Conservation (phyloP, 2,329 filamentous ascomycete genomes). For the Pseudogymnoascus sp. region DNA sequence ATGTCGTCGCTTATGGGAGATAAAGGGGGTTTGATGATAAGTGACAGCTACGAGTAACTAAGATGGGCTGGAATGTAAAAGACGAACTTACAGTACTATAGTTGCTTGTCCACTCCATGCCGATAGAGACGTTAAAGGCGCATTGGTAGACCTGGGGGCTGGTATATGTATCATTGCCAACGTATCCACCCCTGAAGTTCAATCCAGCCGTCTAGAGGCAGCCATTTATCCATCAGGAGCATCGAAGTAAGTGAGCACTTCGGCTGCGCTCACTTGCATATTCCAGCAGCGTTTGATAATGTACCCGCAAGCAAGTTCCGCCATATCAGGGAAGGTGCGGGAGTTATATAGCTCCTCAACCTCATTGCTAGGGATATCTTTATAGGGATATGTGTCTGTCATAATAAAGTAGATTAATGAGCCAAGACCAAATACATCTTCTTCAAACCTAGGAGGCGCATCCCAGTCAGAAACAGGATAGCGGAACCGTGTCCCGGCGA, state of each 20-base stretch:
- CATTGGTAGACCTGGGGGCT: neutral
- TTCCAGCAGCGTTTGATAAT: neutral
- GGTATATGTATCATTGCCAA: neutral
- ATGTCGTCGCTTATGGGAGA: neutral
- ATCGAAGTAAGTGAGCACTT: neutral
- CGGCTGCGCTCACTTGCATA: neutral
- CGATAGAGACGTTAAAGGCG: neutral
- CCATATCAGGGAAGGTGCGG: neutral
- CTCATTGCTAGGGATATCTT: neutral
- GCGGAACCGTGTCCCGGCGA: neutral
- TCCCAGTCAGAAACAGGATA: neutral
- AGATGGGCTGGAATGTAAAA: neutral
- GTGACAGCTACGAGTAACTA: neutral
- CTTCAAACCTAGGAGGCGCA: neutral
- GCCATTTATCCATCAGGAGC: neutral
- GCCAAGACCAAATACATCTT: neutral
- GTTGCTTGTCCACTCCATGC: neutral
- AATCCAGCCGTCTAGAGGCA: neutral
- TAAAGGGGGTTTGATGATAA: neutral
- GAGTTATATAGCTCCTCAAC: neutral
- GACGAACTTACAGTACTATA: neutral
- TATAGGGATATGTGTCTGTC: no score
- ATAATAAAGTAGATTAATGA: neutral
- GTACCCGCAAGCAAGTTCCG: neutral
- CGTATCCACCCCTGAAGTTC: neutral